Evolutionary conservation across 2,329 filamentous ascomycete species (phyloP), one percentile per base, ranked within the genome.

Genomic region (Calonectria hawksworthii): DNA sequence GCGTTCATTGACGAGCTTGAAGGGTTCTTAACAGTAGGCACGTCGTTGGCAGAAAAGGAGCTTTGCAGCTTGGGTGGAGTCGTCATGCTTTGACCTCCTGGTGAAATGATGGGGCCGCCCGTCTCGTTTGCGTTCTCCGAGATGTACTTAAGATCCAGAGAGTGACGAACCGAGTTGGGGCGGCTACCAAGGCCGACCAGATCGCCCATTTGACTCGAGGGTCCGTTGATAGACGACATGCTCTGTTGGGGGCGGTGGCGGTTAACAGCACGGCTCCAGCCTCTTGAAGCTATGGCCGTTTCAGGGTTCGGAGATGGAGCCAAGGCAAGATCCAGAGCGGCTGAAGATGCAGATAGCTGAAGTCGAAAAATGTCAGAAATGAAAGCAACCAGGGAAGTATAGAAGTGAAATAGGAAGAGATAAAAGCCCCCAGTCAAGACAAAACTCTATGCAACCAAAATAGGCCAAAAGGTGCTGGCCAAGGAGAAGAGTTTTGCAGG

Each of bases 41-140:
- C 90, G 82, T 99, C 96, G 84, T 94, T 97, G 69, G 95, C 93
- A 13, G 97, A 98, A 87, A 95, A 98, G 0, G 96, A 98, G 56
- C 94, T 93, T 85, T 96, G 94, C 73, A 98, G 86, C 87, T 95
- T 95, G 36, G 93, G 92, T 44, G 94, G 91, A 68, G 91, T 91
- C 32, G 91, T 89, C 83, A 94, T 90, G 74, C 85, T 85, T 74
- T 90, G 88, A 72, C 83, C 90, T 32, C 86, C 84, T 21, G 90
- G 85, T 34, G 89, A 85, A 75, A 89, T 86, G 64, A 86, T 82
- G 50, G 80, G 79, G 51, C 82, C 81, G 32, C 84, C 75, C 14
- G 82, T 78, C 63, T 89, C 89, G 23, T 84, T 79, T 4, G 84
- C 79, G 76, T 81, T 86, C 56, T 91, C 90, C n/a, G 84, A 83